Percentiles rank a stretch among this genome's conserved stretches.
phyloP scores from a whole-genome alignment of 2,329 filamentous ascomycete species.

The Tolypocladium paradoxum region DNA sequence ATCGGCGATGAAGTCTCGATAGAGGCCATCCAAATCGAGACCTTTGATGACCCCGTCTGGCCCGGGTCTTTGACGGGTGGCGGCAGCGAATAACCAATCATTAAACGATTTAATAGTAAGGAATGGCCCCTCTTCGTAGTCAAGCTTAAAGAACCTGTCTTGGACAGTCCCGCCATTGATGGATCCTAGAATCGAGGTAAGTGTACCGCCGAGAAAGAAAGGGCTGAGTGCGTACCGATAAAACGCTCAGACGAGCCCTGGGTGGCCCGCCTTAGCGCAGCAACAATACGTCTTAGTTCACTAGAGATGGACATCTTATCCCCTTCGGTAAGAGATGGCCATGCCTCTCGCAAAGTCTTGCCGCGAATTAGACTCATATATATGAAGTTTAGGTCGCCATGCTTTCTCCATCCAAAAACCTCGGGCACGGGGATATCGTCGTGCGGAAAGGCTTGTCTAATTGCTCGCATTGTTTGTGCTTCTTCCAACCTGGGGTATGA shows the following conservation, averaged over 20 bases:
- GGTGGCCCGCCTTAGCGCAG: neutral
- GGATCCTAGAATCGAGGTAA: conserved; percentile 5
- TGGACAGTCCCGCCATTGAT: conserved; percentile 10
- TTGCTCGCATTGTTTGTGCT: conserved; percentile 2
- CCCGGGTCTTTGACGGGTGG: conserved; percentile 7
- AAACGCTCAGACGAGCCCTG: conserved; percentile 5
- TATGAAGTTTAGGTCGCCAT: conserved; percentile 6
- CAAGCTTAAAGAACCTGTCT: conserved; percentile 11
- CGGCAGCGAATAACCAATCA: conserved; percentile 10
- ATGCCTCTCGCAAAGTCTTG: no score
- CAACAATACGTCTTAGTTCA: neutral
- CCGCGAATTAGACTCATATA: conserved; percentile 8
- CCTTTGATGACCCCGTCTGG: conserved; percentile 3
- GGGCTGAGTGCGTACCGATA: conserved; percentile 4
- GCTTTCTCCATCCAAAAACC: conserved; percentile 22
- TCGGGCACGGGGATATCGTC: conserved; percentile 7
- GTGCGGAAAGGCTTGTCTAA: conserved; percentile 3
- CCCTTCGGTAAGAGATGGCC: no score
- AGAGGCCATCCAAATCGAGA: no score
- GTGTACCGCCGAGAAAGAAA: no score
- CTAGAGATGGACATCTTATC: no score
- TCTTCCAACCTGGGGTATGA: conserved; percentile 5
- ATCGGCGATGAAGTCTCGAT: conserved; percentile 10
- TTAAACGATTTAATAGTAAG: conserved; percentile 9
- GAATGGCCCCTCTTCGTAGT: conserved; percentile 10